A percentile compares a stretch with the other conserved stretches of the same genome.
Evolutionary conservation across 345 rosid genomes (phyloP).

Genomic region (Orychophragmus violaceus): DNA sequence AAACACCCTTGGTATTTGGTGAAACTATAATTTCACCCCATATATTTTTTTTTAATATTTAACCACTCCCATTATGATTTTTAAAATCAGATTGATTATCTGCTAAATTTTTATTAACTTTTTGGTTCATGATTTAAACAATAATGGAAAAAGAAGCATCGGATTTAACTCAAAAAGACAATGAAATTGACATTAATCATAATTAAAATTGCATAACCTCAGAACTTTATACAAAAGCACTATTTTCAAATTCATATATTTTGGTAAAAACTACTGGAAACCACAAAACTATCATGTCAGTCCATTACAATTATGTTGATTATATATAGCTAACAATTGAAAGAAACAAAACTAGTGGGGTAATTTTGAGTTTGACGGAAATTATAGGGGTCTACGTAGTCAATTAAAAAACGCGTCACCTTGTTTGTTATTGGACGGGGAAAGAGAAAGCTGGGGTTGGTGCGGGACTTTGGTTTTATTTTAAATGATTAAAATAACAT

Average conservation of each 20-base stretch:
- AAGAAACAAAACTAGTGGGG: constrained; percentile 6
- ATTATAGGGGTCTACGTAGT: neutral
- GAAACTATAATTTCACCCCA: neutral
- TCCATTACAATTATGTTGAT: neutral
- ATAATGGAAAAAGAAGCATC: neutral
- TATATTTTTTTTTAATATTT: neutral
- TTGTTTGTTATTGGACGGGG: constrained; percentile 11
- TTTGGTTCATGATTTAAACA: neutral
- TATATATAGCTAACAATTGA: neutral
- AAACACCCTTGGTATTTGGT: constrained; percentile 7
- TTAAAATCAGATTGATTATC: neutral
- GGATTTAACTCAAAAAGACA: neutral
- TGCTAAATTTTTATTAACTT: neutral
- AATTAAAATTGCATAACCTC: neutral
- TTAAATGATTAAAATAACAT: constrained; percentile 26
- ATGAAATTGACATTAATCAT: neutral
- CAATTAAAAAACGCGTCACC: constrained; percentile 5
- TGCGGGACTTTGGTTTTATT: constrained; percentile 15
- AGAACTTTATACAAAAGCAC: neutral
- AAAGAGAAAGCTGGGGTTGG: constrained; percentile 18
- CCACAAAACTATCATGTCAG: neutral
- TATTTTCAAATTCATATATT: neutral
- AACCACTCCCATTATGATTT: neutral
- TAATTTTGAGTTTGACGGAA: neutral
- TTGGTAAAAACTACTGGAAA: neutral